Base-by-base conservation (phyloP, 2,329 filamentous ascomycete species). In the Metarhizium sp. region DNA sequence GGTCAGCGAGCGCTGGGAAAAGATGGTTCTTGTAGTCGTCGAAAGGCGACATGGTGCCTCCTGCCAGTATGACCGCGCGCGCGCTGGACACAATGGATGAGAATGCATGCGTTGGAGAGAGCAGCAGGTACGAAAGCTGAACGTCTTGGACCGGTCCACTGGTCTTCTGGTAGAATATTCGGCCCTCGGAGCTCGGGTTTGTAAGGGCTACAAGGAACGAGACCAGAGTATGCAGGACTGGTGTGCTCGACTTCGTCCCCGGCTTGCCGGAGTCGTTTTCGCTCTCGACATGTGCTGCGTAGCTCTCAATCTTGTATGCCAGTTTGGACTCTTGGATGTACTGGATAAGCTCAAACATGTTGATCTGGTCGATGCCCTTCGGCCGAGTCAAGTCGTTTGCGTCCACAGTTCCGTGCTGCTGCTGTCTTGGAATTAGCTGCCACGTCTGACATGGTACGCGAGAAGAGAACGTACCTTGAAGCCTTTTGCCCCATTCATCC, bases 11-110 rank as follows among this genome's bases (percentile, higher is more conserved):
- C 51, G 88, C 86, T 0, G 92, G 88, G 59, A 99, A 94, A 0
- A 99, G 77, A 63, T 96, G 89, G 4, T 87, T 80, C 40, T 81
- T 85, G 70, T 96, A 99, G 71, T 97, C 94, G 29, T 86, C 82
- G 75, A 97, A 95, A 0, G 94, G 94, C 2, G 94, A 95, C 94
- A 99, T 97, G 30, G 94, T 99, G 25, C 94, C 94, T 56, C 94
- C 94, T 0, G 92, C 94, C 3, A 99, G 76, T 46, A 99, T 87
- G 3, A 99, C 88, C 2, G 92, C 89, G 56, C 91, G 80, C 0
- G 94, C 90, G 59, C 88, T 85, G 34, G 89, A 84, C 2, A 92
- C 90, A 52, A 97, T 87, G 11, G 92, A 88, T 7, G 87, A 87
- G 70, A 99, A 97, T 61, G 95, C 90, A 63, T 92, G 85, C 0